These are phyloP conservation scores for Pyrenophora teres DNA, from an alignment of 2,329 filamentous ascomycete species.

Conservation along the genomic window DNA sequence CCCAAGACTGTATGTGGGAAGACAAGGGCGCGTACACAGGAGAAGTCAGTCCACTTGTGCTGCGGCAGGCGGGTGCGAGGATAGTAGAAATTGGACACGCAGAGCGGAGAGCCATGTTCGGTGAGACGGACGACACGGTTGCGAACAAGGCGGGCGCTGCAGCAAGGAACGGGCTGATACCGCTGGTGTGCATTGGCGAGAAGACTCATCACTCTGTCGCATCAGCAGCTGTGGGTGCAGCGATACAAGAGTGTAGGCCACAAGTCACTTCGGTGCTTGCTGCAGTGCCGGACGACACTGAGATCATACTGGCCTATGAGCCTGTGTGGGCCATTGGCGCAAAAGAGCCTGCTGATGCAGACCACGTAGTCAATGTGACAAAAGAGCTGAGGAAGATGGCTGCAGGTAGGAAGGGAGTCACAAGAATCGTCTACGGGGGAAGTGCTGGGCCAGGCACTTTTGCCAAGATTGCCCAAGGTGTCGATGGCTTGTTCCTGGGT, in stretches of 20 bases:
- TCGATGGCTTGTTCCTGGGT: constrained; percentile 82
- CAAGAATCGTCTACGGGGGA: constrained; percentile 79
- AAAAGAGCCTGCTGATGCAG: constrained; percentile 69
- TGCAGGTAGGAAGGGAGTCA: constrained; percentile 58
- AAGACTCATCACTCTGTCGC: constrained; percentile 54
- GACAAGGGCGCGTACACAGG: constrained; percentile 76
- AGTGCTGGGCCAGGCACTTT: constrained; percentile 82
- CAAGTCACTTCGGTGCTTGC: constrained; percentile 69
- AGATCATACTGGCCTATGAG: constrained; percentile 82
- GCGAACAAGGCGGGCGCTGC: constrained; percentile 72
- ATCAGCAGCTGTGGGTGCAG: constrained; percentile 59
- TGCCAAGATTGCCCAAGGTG: constrained; percentile 65
- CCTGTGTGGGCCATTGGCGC: constrained; percentile 89
- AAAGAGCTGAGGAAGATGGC: constrained; percentile 65
- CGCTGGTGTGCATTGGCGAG: constrained; percentile 82
- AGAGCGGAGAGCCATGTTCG: constrained; percentile 72
- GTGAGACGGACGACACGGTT: constrained; percentile 72
- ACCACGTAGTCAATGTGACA: constrained; percentile 74
- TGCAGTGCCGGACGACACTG: constrained; percentile 64
- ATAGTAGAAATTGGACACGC: constrained; percentile 83
- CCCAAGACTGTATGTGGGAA: constrained; percentile 75
- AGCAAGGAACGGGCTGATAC: constrained; percentile 71
- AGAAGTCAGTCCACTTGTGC: constrained; percentile 71
- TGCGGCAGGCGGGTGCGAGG: constrained; percentile 69
- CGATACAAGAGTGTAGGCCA: constrained; percentile 67